These are phyloP conservation scores for Thelephora ganbajun DNA, from an alignment of 768 basidiomycete genomes.

Conservation along the genomic window DNA sequence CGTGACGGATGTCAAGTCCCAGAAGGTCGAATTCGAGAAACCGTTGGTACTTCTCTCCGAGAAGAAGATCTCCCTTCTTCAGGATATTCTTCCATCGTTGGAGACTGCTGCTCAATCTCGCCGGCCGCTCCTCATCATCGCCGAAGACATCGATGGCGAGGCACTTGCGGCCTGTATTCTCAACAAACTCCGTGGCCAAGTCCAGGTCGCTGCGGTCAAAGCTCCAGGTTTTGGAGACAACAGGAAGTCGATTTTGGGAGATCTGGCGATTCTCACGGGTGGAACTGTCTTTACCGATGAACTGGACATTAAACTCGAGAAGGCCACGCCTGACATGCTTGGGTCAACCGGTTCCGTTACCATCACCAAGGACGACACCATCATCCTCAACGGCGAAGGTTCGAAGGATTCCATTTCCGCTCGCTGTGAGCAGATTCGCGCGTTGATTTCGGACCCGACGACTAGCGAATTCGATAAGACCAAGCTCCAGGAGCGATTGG, in stretches of 20 bases:
- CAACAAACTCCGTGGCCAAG: conserved; percentile 98
- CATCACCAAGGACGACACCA: conserved; percentile 96
- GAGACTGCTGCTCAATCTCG: conserved; percentile 69
- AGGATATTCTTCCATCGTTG: conserved; percentile 90
- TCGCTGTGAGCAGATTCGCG: conserved; percentile 91
- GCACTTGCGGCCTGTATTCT: conserved; percentile 95
- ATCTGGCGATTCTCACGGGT: conserved; percentile 92
- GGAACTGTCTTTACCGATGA: conserved; percentile 96
- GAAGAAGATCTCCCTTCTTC: conserved; percentile 93
- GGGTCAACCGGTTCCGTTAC: conserved; percentile 86
- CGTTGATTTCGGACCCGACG: conserved; percentile 63
- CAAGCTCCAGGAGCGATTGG: conserved; percentile 93
- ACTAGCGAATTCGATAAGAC: conserved; percentile 90
- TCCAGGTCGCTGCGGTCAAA: conserved; percentile 89
- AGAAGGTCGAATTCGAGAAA: conserved; percentile 96
- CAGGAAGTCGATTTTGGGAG: conserved; percentile 95
- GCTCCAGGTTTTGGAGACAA: conserved; percentile 99
- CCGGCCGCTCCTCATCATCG: conserved; percentile 90
- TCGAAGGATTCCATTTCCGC: conserved; percentile 81
- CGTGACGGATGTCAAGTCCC: conserved; percentile 93
- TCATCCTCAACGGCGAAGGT: conserved; percentile 88
- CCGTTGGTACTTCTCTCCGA: conserved; percentile 87
- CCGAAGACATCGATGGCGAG: conserved; percentile 96
- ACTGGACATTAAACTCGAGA: conserved; percentile 94
- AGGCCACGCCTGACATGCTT: conserved; percentile 76